These are phyloP conservation scores for Neopestalotiopsis sp. DNA, from an alignment of 2,329 filamentous ascomycete species.

Conservation along the genomic window DNA sequence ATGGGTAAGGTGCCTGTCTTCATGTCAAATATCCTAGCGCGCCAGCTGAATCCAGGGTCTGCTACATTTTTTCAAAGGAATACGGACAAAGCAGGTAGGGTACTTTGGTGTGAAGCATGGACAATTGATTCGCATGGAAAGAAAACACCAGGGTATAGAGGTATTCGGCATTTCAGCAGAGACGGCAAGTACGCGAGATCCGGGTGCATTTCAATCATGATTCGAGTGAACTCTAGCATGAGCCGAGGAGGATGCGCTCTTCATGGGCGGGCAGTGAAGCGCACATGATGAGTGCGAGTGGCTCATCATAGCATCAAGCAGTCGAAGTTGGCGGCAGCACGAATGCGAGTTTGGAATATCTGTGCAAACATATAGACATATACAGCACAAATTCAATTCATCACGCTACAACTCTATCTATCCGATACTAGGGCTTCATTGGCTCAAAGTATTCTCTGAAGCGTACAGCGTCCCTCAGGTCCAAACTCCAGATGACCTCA, in stretches of 20 bases:
- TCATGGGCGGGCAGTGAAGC: too few relatives aligned
- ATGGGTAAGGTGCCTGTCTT: not conserved
- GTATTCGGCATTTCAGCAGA: too few relatives aligned
- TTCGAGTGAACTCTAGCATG: too few relatives aligned
- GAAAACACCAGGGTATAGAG: not conserved
- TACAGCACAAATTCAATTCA: not conserved
- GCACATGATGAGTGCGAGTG: too few relatives aligned
- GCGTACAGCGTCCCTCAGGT: slow-evolving; percentile 66
- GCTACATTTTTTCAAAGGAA: not conserved
- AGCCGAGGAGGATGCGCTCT: too few relatives aligned
- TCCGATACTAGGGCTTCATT: slow-evolving; percentile 31
- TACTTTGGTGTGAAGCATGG: not conserved
- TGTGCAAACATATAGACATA: too few relatives aligned
- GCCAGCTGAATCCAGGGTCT: slow-evolving; percentile 7
- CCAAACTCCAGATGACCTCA: slow-evolving; percentile 71
- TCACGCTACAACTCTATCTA: not conserved
- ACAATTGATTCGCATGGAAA: not conserved
- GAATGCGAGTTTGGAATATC: too few relatives aligned
- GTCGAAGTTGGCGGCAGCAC: too few relatives aligned
- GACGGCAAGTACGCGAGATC: too few relatives aligned
- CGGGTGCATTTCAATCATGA: too few relatives aligned
- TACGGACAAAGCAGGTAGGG: not conserved
- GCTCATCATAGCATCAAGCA: too few relatives aligned
- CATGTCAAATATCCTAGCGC: not conserved
- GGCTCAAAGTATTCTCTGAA: slow-evolving; percentile 72